Evolutionary conservation across 495 filamentous ascomycete genomes (phyloP), one percentile per base, ranked within the genome.

Genomic region (Xylaria intraflava): DNA sequence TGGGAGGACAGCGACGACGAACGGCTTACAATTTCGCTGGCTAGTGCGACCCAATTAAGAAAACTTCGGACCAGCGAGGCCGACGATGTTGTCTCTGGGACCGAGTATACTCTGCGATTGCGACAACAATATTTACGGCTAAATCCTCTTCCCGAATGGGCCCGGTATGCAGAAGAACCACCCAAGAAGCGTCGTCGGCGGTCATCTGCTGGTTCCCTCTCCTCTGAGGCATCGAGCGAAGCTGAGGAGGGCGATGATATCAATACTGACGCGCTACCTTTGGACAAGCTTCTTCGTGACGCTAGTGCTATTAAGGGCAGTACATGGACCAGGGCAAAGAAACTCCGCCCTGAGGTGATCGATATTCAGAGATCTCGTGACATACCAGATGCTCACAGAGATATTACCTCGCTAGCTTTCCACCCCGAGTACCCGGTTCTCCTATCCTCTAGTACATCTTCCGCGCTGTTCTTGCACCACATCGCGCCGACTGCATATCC

Each of bases 1-100:
- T 98, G 93, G 93, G 82, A 89, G 58, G 93, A 98, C 70, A 96
- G 90, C 69, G 93, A 97, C 60, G 93, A 98, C 61, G 93, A 98
- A 64, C 81, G 85, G 35, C 72, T 96, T 46, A 80, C 81, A 17
- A 75, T 98, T 42, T 96, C 91, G 3, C 78, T 98, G 11, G 86
- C 86, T 9, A 76, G 82, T 36, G 81, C 84, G 38, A 77, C 78
- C 17, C 79, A 84, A 42, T 69, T 95, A 61, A 78, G 92, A 42
- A 97, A 96, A 66, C 74, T 97, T 43, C 81, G 93, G 33, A 70
- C 80, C 7, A 78, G 81, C 16, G 91, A 94, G 59, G 77, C 75
- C 7, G 93, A 98, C 60, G 94, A 98, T 64, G 62, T 94, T 3
- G 76, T 97, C 40, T 89, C 70, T 53, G 93, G 93, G 29, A 85